Base-by-base conservation (phyloP, 2,329 filamentous ascomycete species). In the Colletotrichum sidae region DNA sequence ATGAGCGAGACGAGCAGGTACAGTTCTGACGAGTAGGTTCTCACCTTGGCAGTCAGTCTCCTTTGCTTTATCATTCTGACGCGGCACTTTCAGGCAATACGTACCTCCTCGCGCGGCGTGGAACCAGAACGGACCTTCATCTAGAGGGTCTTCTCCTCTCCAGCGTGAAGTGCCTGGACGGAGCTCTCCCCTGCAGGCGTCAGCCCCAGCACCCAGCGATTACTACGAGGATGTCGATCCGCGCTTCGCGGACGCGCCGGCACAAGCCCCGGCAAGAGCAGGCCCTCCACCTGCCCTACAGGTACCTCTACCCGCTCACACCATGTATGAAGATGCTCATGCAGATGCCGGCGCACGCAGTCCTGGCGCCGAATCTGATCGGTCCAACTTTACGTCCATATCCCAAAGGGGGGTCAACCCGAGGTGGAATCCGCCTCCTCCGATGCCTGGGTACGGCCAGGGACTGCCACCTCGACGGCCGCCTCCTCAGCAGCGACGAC, bases 211-310 rank as follows among this genome's bases (percentile, higher is more conserved):
- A 25, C 25, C 25, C 53, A 80, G 73, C 71, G 79, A 86, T 68
- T 98, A 98, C 79, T 97, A 96, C 74, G 96, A 98, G 83, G 95
- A 98, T 75, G 88, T 97, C 11, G 94, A 97, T 70, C 94, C 95
- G 49, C 92, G 90, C 61, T 98, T 97, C 73, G 91, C 89, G 39
- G 63, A 66, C 17, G 57, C 58, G 9, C 51, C 62, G 35, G 41
- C 61, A 38, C 45, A 50, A 15, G 61, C 45, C 17, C 54, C 53
- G 33, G 54, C 47, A 35, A 66, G 80, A 51, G 51, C 46, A 61
- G 66, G 37, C 72, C 59, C 59, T 35, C 58, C 59, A 39, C 63
- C 63, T 63, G 42, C 47, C 38, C 59, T 62, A 39, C 60, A 64
- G 62, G 63, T 62, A 66, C 60, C 59, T 64, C 49, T 72, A 25